Conservation (phyloP, 371 early-diverging fungal genomes). For the Actinomucor elegans region DNA sequence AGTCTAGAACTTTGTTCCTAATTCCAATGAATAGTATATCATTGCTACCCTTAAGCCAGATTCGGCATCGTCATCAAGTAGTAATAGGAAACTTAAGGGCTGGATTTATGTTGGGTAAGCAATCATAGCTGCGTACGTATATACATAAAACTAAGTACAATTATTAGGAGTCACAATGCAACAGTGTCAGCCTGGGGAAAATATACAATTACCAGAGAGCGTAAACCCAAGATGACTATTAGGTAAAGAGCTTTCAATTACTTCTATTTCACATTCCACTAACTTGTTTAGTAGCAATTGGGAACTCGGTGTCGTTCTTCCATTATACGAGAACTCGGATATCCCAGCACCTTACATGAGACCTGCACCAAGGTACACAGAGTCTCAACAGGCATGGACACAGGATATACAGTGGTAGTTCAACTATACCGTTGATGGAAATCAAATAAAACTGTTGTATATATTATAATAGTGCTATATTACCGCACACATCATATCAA, state of each 20-base stretch:
- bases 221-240: conserved; percentile 37
- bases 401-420: conserved; percentile 34
- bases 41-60: conserved; percentile 30
- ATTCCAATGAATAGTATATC: conserved; percentile 30
- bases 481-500: too few relatives aligned
- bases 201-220: conserved; percentile 21
- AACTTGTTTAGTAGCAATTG: conserved; percentile 35
- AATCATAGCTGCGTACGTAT: background rate
- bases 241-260: conserved; percentile 19
- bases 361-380: conserved; percentile 37
- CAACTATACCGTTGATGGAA: too few relatives aligned
- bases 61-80: background rate
- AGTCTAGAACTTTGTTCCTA: background rate
- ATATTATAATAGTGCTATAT: too few relatives aligned
- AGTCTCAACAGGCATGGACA: conserved; percentile 42
- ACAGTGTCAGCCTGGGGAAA: conserved; percentile 48
- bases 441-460: too few relatives aligned
- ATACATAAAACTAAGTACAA: background rate
- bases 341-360: conserved; percentile 36
- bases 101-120: conserved; percentile 48
- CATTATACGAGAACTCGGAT: conserved; percentile 28
- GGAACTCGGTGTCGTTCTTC: conserved; percentile 49
- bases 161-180: conserved; percentile 47
- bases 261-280: background rate
- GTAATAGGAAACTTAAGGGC: conserved; percentile 19